phyloP scores from a whole-genome alignment of 305 asterid genomes.

The Solanum hybrid region DNA sequence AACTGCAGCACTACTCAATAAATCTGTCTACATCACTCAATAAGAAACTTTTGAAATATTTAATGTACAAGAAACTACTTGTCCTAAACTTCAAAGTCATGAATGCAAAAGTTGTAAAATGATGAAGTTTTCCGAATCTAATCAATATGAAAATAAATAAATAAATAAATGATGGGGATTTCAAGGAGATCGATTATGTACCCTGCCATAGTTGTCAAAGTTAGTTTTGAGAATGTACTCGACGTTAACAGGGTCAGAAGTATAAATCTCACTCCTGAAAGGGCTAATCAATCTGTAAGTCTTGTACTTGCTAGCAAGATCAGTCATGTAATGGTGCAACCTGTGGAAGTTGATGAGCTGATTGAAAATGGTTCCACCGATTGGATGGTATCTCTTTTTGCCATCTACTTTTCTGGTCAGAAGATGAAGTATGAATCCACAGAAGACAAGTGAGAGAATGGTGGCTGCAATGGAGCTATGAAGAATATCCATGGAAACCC shows the following conservation, averaged over 20 bases:
- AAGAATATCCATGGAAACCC: slow-evolving; percentile 3
- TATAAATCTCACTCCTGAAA: slow-evolving; percentile 43
- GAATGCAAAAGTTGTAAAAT: not conserved
- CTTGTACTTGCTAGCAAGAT: slow-evolving; percentile 37
- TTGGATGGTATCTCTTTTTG: slow-evolving; percentile 41
- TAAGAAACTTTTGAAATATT: not conserved
- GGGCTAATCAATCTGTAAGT: slow-evolving; percentile 50
- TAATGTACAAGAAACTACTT: not conserved
- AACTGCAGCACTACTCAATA: not conserved
- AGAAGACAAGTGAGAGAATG: not conserved
- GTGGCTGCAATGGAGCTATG: not conserved
- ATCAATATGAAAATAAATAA: not conserved
- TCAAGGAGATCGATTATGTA: slow-evolving; percentile 1
- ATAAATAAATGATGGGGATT: not conserved
- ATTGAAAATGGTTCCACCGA: slow-evolving; percentile 43
- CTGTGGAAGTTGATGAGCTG: slow-evolving; percentile 46
- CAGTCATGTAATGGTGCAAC: slow-evolving; percentile 60
- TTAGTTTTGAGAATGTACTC: slow-evolving; percentile 69
- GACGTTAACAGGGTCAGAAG: slow-evolving; percentile 50
- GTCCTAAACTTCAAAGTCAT: not conserved
- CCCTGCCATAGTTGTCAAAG: slow-evolving; percentile 63
- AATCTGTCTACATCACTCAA: not conserved
- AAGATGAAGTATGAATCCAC: not conserved
- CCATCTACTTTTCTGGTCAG: not conserved
- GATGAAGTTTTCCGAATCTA: not conserved